Percentiles rank a stretch among this genome's conserved stretches.
phyloP scores from a whole-genome alignment of 2,329 filamentous ascomycete genomes.

The Phaeosphaeria sp. region DNA sequence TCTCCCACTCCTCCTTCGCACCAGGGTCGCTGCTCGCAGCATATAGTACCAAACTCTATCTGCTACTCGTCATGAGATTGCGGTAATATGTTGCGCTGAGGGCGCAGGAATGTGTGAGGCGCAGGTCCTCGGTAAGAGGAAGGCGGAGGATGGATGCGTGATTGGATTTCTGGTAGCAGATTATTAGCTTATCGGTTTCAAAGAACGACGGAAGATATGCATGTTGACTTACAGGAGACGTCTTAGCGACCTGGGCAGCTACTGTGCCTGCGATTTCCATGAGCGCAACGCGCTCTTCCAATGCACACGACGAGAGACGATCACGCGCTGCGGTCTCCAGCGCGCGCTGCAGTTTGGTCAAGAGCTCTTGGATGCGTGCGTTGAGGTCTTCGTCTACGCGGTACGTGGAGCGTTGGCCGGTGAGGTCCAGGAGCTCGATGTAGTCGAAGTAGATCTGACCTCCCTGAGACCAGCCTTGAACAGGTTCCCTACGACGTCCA shows the following conservation, averaged over 20 bases:
- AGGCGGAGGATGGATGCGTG: constrained; percentile 62
- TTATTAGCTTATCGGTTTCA: background rate
- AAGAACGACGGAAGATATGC: no score
- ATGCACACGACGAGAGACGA: constrained; percentile 49
- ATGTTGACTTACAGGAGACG: constrained; percentile 36
- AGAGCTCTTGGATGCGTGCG: constrained; percentile 32
- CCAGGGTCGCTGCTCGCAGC: background rate
- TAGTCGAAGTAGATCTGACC: constrained; percentile 79
- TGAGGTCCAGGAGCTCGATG: constrained; percentile 56
- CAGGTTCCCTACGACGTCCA: constrained; percentile 40
- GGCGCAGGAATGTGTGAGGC: constrained; percentile 73
- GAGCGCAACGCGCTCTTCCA: constrained; percentile 70
- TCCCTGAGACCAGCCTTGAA: constrained; percentile 78
- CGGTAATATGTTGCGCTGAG: constrained; percentile 73
- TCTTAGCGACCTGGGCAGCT: constrained; percentile 66
- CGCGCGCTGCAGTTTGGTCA: constrained; percentile 45
- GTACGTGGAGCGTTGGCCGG: constrained; percentile 33
- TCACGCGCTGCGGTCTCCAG: constrained; percentile 50
- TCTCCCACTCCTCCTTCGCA: background rate
- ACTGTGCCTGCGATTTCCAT: constrained; percentile 81
- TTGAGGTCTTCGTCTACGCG: constrained; percentile 41
- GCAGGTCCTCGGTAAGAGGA: constrained; percentile 75
- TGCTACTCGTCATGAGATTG: constrained; percentile 51
- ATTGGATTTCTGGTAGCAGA: constrained; percentile 10
- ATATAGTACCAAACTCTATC: background rate